These are phyloP conservation scores for Persicaria tinctoria DNA, from an alignment of 148 eudicot genomes.

Conservation along the genomic window DNA sequence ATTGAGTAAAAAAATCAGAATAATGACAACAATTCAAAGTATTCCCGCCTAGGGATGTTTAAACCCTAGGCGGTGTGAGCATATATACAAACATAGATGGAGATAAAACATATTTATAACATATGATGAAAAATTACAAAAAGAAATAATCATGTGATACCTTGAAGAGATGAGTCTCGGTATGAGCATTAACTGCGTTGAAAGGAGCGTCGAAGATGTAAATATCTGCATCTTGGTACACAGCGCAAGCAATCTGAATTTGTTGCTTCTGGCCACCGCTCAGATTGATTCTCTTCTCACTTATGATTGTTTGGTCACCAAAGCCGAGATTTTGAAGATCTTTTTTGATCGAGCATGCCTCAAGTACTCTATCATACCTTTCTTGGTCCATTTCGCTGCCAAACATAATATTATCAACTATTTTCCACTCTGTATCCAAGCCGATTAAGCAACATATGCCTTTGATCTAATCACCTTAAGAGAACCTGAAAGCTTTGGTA, in stretches of 20 bases:
- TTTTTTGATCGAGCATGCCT: constrained; percentile 8
- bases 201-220: constrained; percentile 11
- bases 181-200: constrained; percentile 11
- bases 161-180: constrained; percentile 12
- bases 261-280: constrained; percentile 12
- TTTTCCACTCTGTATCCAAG: constrained; percentile 13
- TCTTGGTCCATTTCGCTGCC: constrained; percentile 13
- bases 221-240: constrained; percentile 12
- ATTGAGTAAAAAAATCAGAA: no score
- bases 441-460: constrained; percentile 12
- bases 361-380: neutral
- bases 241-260: constrained; percentile 12
- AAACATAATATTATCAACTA: constrained; percentile 13
- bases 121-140: neutral
- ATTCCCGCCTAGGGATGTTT: no score
- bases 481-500: constrained; percentile 2
- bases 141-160: neutral
- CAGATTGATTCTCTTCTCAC: constrained; percentile 10
- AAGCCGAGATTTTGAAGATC: constrained; percentile 7
- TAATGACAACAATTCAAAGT: no score
- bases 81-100: no score
- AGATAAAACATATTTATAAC: no score
- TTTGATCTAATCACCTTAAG: constrained; percentile 1
- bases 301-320: constrained; percentile 11
- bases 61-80: no score